These are phyloP conservation scores for Lasiodiplodia citricola DNA, from an alignment of 2,329 filamentous ascomycete species.

Conservation along the genomic window DNA sequence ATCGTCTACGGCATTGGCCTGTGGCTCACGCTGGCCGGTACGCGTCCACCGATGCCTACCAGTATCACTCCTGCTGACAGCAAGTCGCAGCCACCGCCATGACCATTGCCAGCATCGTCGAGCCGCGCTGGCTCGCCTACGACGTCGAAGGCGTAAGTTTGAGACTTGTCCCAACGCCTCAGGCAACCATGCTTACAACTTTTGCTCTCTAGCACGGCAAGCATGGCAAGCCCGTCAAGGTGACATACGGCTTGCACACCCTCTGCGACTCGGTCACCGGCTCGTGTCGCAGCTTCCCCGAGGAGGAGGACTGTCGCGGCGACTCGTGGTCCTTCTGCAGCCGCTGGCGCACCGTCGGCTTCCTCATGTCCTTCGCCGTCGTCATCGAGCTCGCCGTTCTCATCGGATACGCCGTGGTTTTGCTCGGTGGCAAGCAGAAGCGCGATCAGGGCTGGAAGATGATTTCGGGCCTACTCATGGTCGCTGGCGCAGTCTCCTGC, in stretches of 20 bases:
- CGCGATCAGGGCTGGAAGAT: conserved; percentile 84
- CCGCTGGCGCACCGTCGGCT: conserved; percentile 88
- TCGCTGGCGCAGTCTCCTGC: conserved; percentile 73
- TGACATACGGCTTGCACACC: conserved; percentile 75
- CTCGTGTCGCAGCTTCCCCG: conserved; percentile 70
- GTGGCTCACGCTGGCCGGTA: conserved; percentile 52
- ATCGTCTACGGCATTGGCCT: conserved; percentile 56
- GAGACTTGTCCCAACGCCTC: background rate
- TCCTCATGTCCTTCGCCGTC: conserved; percentile 82
- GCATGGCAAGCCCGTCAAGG: conserved; percentile 32
- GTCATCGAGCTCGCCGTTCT: conserved; percentile 81
- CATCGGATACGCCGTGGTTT: conserved; percentile 78
- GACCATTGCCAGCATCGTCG: conserved; percentile 71
- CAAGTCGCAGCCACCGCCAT: conserved; percentile 66
- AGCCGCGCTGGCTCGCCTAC: conserved; percentile 74
- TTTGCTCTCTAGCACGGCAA: conserved; percentile 37
- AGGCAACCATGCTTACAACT: background rate
- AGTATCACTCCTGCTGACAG: background rate
- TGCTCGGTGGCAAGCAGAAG: conserved; percentile 79
- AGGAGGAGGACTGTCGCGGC: conserved; percentile 68
- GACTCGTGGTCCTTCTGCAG: conserved; percentile 81
- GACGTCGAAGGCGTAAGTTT: conserved; percentile 19
- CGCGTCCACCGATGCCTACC: conserved; percentile 26
- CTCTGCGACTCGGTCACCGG: conserved; percentile 75
- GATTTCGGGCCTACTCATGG: conserved; percentile 67